Percentiles rank a stretch among this genome's conserved stretches.
These are phyloP conservation scores for Narthecium ossifragum DNA, from an alignment of 106 monocot genomes.

Conservation along the genomic window DNA sequence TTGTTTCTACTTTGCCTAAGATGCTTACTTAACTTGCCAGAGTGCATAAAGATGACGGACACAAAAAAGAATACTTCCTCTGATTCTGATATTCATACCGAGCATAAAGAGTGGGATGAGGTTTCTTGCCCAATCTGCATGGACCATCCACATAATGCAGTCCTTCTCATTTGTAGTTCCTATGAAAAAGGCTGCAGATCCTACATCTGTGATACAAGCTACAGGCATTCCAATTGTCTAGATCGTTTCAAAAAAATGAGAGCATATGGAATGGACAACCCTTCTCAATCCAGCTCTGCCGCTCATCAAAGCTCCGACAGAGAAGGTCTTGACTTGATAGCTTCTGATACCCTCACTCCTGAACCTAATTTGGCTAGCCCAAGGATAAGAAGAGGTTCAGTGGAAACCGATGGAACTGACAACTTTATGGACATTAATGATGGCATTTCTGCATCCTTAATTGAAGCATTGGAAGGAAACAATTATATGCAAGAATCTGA, in stretches of 20 bases:
- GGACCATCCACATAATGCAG: slow-evolving; percentile 91
- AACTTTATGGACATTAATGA: slow-evolving; percentile 11
- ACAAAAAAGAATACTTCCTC: slow-evolving; percentile 28
- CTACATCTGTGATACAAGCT: slow-evolving; percentile 87
- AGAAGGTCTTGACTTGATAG: not conserved
- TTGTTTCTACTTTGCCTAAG: no score
- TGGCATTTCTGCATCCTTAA: not conserved
- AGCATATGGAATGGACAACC: not conserved
- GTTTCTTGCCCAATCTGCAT: slow-evolving; percentile 76
- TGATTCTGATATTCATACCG: slow-evolving; percentile 13
- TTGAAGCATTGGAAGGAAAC: slow-evolving; percentile 16
- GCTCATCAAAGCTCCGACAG: not conserved
- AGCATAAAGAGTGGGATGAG: slow-evolving; percentile 78
- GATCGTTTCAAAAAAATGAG: slow-evolving; percentile 54
- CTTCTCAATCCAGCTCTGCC: slow-evolving; percentile 10
- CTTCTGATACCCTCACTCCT: slow-evolving; percentile 5
- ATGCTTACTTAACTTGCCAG: no score
- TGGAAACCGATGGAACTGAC: slow-evolving; percentile 10
- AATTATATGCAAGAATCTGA: slow-evolving; percentile 14
- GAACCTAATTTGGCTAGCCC: not conserved
- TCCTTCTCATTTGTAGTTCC: slow-evolving; percentile 64
- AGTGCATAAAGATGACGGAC: slow-evolving; percentile 43
- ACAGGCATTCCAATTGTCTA: slow-evolving; percentile 81
- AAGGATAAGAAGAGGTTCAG: slow-evolving; percentile 12
- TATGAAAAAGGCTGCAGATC: slow-evolving; percentile 77